Percentiles rank a stretch among this genome's conserved stretches.
Evolutionary conservation across 345 rosid genomes (phyloP).

Genomic region (Sisymbrium irio): DNA sequence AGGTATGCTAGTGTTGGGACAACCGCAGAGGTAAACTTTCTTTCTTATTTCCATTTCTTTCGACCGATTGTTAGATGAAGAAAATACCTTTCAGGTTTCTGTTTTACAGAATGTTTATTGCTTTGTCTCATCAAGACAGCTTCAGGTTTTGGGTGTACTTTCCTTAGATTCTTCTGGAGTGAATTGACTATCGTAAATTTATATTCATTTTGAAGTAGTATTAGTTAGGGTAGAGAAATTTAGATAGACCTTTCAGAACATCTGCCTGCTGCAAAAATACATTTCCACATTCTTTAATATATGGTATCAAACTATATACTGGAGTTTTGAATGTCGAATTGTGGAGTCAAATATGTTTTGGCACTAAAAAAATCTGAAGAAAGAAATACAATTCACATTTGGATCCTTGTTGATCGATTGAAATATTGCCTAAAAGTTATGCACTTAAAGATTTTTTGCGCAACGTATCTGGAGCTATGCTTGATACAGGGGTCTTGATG

Average conservation of each 20-base stretch:
- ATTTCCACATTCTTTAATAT: background rate
- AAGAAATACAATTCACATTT: background rate
- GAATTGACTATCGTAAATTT: background rate
- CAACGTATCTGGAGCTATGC: background rate
- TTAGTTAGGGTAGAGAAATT: background rate
- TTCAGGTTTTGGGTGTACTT: constrained; percentile 6
- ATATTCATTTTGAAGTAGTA: background rate
- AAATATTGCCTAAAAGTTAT: background rate
- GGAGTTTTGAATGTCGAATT: background rate
- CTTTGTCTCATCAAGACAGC: background rate
- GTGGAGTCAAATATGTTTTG: background rate
- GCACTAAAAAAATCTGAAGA: background rate
- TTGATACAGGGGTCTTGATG: constrained; percentile 1
- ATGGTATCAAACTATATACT: background rate
- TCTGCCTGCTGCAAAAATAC: background rate
- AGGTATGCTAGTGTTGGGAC: constrained; percentile 75
- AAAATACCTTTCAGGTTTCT: constrained; percentile 1
- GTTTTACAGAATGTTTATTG: background rate
- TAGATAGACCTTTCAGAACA: background rate
- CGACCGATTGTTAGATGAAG: constrained; percentile 1
- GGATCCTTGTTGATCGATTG: background rate
- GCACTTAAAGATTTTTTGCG: background rate
- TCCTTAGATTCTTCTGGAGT: background rate
- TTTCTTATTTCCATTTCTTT: background rate
- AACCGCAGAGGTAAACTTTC: constrained; percentile 78